Evolutionary conservation across 2,329 filamentous ascomycete genomes (phyloP).

Genomic region (Phialocephala sp.): DNA sequence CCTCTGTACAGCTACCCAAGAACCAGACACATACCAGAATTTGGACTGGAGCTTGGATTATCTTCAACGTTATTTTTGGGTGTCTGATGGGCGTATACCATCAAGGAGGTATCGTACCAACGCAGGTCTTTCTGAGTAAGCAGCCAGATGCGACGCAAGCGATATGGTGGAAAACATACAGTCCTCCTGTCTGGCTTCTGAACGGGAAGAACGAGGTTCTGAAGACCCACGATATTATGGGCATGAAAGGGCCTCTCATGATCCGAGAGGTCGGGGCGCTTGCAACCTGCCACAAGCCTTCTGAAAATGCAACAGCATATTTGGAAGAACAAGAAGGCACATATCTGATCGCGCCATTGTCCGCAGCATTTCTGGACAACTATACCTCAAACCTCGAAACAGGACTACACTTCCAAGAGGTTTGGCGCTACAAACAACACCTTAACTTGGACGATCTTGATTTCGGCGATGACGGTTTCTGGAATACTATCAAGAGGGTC

Average conservation of each 20-base stretch:
- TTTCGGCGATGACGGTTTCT: constrained; percentile 77
- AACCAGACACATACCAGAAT: constrained; percentile 53
- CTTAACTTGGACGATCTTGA: constrained; percentile 82
- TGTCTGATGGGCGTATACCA: constrained; percentile 82
- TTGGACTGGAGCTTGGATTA: constrained; percentile 68
- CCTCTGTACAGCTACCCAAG: constrained; percentile 71
- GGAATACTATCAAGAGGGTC: constrained; percentile 71
- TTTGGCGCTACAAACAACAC: constrained; percentile 72
- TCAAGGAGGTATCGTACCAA: constrained; percentile 78
- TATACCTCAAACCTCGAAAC: constrained; percentile 56
- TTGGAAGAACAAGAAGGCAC: constrained; percentile 67
- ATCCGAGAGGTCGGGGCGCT: constrained; percentile 62
- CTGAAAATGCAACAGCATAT: constrained; percentile 60
- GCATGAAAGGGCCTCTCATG: constrained; percentile 65
- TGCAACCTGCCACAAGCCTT: constrained; percentile 66
- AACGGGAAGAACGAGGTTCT: constrained; percentile 76
- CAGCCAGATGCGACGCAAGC: constrained; percentile 70
- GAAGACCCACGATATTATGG: constrained; percentile 76
- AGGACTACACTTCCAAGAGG: constrained; percentile 67
- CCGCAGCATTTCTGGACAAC: constrained; percentile 71
- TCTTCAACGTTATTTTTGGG: constrained; percentile 72
- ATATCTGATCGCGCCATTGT: constrained; percentile 75
- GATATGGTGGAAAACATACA: constrained; percentile 85
- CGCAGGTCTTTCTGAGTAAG: constrained; percentile 75
- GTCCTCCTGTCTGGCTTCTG: constrained; percentile 79